Evolutionary conservation across 345 rosid species (phyloP).

Genomic region (Syzygium jambos): DNA sequence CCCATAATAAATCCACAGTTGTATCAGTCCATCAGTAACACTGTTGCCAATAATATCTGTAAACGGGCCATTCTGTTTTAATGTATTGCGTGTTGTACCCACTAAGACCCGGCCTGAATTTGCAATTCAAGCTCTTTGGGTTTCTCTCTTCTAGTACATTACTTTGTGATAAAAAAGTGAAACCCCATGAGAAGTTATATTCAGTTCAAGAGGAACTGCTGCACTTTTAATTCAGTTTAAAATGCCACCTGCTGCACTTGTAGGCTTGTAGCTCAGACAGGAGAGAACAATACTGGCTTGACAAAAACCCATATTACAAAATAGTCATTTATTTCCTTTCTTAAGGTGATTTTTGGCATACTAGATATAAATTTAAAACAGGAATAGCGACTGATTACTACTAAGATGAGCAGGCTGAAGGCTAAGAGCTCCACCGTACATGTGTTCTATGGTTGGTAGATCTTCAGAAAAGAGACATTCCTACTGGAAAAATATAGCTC

Average conservation of each 20-base stretch:
- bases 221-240: not conserved
- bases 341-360: not conserved
- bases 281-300: not conserved
- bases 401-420: not conserved
- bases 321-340: not conserved
- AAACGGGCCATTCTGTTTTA: not conserved
- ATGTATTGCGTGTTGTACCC: not conserved
- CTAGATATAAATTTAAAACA: not conserved
- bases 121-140: not conserved
- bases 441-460: not conserved
- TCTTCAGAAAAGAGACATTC: not conserved
- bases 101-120: not conserved
- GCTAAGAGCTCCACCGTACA: not conserved
- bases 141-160: not conserved
- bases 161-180: not conserved
- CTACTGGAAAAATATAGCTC: not conserved
- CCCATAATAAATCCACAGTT: not conserved
- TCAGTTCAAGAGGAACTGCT: not conserved
- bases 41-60: not conserved
- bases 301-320: not conserved
- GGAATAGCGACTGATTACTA: not conserved
- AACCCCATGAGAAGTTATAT: not conserved
- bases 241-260: not conserved
- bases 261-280: not conserved
- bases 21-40: not conserved